Conservation (phyloP, 148 eudicot species). For the Cornus florida region DNA sequence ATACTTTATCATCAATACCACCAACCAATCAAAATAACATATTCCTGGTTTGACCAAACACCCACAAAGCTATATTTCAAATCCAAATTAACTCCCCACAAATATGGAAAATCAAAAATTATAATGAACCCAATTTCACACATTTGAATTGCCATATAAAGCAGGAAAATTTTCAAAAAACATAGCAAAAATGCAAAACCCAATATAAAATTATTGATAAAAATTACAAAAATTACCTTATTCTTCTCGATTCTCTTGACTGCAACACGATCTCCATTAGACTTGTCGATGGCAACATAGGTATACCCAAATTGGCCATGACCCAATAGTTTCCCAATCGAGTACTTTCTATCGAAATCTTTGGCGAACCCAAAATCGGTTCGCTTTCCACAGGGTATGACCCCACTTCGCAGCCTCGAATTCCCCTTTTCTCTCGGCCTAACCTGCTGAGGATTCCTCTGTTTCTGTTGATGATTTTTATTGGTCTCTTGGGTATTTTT, state of each 20-base stretch:
- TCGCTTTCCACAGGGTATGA: conserved; percentile 65
- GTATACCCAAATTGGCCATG: conserved; percentile 99
- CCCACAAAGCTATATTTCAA: background rate
- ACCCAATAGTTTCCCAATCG: conserved; percentile 87
- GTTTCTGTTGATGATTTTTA: conserved; percentile 9
- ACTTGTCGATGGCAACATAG: conserved; percentile 76
- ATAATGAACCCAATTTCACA: background rate
- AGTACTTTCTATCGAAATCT: conserved; percentile 62
- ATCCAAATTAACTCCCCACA: background rate
- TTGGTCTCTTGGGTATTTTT: conserved; percentile 10
- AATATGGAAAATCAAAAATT: background rate
- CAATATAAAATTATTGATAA: background rate
- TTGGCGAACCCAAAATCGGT: conserved; percentile 94
- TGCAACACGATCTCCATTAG: conserved; percentile 86
- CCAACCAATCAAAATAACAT: background rate
- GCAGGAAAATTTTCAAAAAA: background rate
- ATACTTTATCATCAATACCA: background rate
- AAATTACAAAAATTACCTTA: conserved; percentile 42
- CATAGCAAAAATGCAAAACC: background rate
- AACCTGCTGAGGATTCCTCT: conserved; percentile 13
- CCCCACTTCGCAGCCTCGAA: conserved; percentile 32
- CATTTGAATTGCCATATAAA: background rate
- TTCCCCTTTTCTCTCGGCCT: conserved; percentile 1
- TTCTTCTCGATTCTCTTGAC: conserved; percentile 92
- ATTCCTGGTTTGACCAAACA: background rate